Evolutionary conservation across 805 yeast species (phyloP), one percentile per base, ranked within the genome.

Genomic region (Yamadazyma endophytica): DNA sequence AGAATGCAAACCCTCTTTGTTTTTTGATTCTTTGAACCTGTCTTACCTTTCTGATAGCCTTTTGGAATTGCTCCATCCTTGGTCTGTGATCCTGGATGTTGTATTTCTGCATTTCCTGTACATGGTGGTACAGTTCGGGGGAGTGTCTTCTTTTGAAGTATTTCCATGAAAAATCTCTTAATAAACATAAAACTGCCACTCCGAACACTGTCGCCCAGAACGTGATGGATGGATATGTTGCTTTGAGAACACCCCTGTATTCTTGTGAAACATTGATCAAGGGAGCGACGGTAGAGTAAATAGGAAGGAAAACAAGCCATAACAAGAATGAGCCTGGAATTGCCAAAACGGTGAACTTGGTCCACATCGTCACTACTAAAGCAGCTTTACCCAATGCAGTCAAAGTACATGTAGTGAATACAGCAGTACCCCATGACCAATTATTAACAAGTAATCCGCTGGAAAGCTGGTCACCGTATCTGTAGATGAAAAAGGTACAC

Each of bases 1-100:
- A 88, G 50, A 92, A 92, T 2, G 99, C 99, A 68, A 86, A 92
- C 5, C 99, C 99, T 61, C 97, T 79, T 61, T 92, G 98, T 52
- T 92, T 92, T 55, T 94, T 84, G 85, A 92, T 90, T 58, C 99
- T 75, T 58, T 90, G 96, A 22, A 92, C 97, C 59, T 94, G 99
- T 59, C 99, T 81, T 15, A 92, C 97, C 53, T 88, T 92, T 52
- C 97, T 74, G 35, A 92, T 92, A 5, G 97, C 97, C 56, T 83
- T 88, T 58, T 92, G 98, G 70, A 92, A 92, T 42, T 89, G 95
- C 46, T 88, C 95, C 74, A 89, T 78, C 46, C 96, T 77, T n/a
- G 99, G 98, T 43, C 95, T 74, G 56, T 84, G 84, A 54, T 90
- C 96, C 39, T 84, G 90, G 39, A 88, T 84, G 49, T 90, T 89